Evolutionary conservation across 1,284 basidiomycete species (phyloP).

Genomic region (Tilletiopsis washingtonensis): DNA sequence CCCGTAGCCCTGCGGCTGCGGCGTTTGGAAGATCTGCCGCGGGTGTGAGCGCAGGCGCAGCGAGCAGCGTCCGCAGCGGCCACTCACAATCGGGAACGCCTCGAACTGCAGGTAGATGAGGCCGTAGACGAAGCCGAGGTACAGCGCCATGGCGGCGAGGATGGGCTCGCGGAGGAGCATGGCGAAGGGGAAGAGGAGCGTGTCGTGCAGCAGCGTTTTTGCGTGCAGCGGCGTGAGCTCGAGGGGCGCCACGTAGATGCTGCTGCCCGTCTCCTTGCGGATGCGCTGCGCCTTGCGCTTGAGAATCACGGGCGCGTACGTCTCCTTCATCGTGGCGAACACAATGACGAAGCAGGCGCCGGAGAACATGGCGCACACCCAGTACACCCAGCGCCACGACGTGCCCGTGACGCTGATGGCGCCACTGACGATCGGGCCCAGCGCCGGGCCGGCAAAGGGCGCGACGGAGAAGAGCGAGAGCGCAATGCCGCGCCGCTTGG

Average conservation of each 20-base stretch:
- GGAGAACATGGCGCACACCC: slow-evolving; percentile 63
- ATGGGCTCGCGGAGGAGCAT: slow-evolving; percentile 66
- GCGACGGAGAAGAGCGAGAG: slow-evolving; percentile 65
- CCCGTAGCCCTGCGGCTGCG: slow-evolving; percentile 35
- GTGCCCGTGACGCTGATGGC: slow-evolving; percentile 52
- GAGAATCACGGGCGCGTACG: slow-evolving; percentile 57
- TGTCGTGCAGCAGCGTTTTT: slow-evolving; percentile 52
- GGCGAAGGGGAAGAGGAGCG: slow-evolving; percentile 58
- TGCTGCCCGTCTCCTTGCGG: slow-evolving; percentile 60
- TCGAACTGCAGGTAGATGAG: slow-evolving; percentile 38
- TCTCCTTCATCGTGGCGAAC: slow-evolving; percentile 67
- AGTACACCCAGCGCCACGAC: slow-evolving; percentile 66
- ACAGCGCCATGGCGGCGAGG: slow-evolving; percentile 62
- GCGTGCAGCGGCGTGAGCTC: slow-evolving; percentile 22
- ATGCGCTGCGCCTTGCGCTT: slow-evolving; percentile 53
- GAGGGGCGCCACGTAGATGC: slow-evolving; percentile 52
- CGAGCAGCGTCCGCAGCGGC: no score
- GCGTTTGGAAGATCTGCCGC: no score
- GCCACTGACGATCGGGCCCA: slow-evolving; percentile 45
- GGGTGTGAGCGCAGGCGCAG: no score
- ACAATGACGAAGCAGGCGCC: slow-evolving; percentile 54
- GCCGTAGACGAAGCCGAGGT: slow-evolving; percentile 67
- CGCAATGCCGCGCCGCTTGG: slow-evolving; percentile 61
- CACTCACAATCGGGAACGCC: slow-evolving; percentile 46
- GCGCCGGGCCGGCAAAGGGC: slow-evolving; percentile 68